Evolutionary conservation across 75 land plant species (phyloP).

Genomic region (Picea glauca): DNA sequence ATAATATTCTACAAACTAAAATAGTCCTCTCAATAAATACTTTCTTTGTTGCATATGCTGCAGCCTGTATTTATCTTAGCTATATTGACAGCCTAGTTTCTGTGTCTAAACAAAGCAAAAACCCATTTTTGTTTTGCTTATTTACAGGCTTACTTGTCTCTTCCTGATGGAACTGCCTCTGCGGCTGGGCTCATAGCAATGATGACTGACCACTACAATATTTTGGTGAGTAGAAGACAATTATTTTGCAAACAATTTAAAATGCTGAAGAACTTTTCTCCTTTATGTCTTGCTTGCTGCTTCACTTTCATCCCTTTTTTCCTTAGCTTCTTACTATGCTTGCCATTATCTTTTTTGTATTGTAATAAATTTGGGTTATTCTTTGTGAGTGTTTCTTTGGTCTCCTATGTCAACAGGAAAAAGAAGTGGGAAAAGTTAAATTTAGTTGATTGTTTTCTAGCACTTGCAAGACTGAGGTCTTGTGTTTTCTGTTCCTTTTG

Average conservation of each 20-base stretch:
- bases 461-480: neutral
- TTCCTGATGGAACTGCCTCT: conserved; percentile 85
- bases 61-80: neutral
- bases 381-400: neutral
- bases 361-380: neutral
- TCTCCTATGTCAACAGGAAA: neutral
- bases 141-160: conserved; percentile 86
- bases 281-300: neutral
- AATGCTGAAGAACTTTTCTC: neutral
- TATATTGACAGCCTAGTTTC: neutral
- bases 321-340: neutral
- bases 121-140: neutral
- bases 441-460: neutral
- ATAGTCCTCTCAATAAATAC: neutral
- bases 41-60: neutral
- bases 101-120: neutral
- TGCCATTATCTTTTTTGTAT: neutral
- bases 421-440: neutral
- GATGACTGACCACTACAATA: conserved; percentile 93
- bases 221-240: conserved; percentile 39
- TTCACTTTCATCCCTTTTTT: neutral
- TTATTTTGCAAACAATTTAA: neutral
- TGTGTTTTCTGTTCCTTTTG: neutral
- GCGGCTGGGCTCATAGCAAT: conserved; percentile 82
- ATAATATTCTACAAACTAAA: neutral